Evolutionary conservation across 164 flowering plant genomes (phyloP).

Genomic region (Umbilicus rupestris): DNA sequence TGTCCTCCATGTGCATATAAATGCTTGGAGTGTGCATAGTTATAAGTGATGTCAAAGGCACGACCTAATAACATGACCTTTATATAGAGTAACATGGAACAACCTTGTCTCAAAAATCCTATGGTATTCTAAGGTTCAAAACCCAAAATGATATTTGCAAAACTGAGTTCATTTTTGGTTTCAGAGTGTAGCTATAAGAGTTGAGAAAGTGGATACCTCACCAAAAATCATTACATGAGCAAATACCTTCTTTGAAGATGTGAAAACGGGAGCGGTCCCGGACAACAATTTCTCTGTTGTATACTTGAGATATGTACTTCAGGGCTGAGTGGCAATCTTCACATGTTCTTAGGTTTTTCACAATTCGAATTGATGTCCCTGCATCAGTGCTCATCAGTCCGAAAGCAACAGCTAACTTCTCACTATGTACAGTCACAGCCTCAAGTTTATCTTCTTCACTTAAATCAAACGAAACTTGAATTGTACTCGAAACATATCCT

Average conservation of each 20-base stretch:
- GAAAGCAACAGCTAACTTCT: constrained; percentile 54
- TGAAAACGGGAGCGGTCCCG: constrained; percentile 46
- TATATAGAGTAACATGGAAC: neutral
- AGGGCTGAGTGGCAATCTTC: constrained; percentile 44
- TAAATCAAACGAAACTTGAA: constrained; percentile 37
- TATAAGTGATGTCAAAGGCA: constrained; percentile 2
- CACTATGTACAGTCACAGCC: constrained; percentile 43
- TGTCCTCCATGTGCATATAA: constrained; percentile 4
- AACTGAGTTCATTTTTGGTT: neutral
- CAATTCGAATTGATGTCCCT: constrained; percentile 32
- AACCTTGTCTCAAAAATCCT: neutral
- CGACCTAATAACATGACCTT: neutral
- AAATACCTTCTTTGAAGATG: constrained; percentile 32
- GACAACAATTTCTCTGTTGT: constrained; percentile 35
- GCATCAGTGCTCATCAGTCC: constrained; percentile 32
- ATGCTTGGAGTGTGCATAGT: constrained; percentile 1
- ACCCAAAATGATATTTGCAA: neutral
- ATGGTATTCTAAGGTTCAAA: neutral
- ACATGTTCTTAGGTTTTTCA: constrained; percentile 45
- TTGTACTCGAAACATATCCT: constrained; percentile 32
- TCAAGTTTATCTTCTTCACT: constrained; percentile 43
- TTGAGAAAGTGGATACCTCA: constrained; percentile 15
- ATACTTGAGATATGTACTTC: constrained; percentile 39
- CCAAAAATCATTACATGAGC: constrained; percentile 45
- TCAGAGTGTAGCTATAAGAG: neutral